A percentile compares a stretch with the other conserved stretches of the same genome.
Conservation (phyloP, 2,329 filamentous ascomycete genomes). For the Acrocalymma vagum region DNA sequence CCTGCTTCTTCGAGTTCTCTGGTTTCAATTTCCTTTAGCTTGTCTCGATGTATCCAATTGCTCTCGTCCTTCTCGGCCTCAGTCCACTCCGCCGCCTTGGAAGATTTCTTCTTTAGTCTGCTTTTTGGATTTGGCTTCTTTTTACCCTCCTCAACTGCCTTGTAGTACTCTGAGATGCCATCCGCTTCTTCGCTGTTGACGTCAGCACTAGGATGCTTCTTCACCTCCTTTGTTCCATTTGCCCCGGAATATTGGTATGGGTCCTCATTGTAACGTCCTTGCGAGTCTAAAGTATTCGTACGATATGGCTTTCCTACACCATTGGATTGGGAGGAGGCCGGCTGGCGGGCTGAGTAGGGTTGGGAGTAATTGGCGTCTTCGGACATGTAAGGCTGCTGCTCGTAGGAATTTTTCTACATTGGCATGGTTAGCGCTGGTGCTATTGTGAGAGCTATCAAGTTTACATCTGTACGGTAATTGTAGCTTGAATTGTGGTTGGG, state of each 20-base stretch:
- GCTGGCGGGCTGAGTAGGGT: constrained; percentile 37
- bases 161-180: constrained; percentile 57
- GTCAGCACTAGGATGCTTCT: constrained; percentile 52
- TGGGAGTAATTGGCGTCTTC: constrained; percentile 39
- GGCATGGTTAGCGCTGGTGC: too few species aligned
- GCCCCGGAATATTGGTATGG: constrained; percentile 40
- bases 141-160: constrained; percentile 18
- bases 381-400: constrained; percentile 46
- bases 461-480: too few species aligned
- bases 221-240: constrained; percentile 45
- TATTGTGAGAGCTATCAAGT: too few species aligned
- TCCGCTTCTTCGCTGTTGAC: constrained; percentile 56
- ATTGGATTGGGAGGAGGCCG: constrained; percentile 44
- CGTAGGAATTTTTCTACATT: constrained; percentile 38
- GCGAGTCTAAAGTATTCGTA: constrained; percentile 40
- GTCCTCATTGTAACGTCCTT: constrained; percentile 32
- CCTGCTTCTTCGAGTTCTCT: constrained; percentile 82
- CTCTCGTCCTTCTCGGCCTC: constrained; percentile 62
- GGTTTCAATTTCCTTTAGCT: constrained; percentile 81
- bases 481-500: constrained; percentile 27
- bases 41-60: constrained; percentile 88
- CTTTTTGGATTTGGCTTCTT: constrained; percentile 13
- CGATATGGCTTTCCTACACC: constrained; percentile 39
- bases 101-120: constrained; percentile 37
- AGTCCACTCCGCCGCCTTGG: constrained; percentile 27